A percentile compares a stretch with the other conserved stretches of the same genome.
Conservation (phyloP, 164 flowering plant genomes). For the Tinospora cordifolia region DNA sequence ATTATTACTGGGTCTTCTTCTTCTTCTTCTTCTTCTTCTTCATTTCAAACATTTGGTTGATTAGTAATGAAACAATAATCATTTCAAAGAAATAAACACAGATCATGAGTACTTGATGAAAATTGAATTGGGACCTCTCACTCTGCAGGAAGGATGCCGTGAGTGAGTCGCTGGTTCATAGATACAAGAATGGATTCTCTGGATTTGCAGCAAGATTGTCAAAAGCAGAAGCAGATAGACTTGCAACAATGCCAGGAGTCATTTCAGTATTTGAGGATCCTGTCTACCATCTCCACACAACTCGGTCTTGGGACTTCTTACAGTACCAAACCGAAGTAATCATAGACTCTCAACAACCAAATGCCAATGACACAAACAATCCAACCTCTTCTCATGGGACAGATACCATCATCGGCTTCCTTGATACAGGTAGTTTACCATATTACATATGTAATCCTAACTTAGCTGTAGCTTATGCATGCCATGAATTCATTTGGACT, state of each 20-base stretch:
- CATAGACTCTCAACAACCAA: constrained; percentile 16
- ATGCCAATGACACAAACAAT: not conserved
- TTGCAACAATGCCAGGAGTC: constrained; percentile 35
- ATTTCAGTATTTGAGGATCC: constrained; percentile 54
- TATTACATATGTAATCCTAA: no score
- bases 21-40: no score
- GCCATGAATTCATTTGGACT: no score
- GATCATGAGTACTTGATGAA: no score
- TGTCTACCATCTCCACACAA: constrained; percentile 46
- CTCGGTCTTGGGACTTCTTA: constrained; percentile 58
- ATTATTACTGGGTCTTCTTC: no score
- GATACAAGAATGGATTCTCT: constrained; percentile 41
- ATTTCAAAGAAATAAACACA: no score
- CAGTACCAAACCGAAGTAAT: constrained; percentile 28
- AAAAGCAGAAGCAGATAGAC: constrained; percentile 30
- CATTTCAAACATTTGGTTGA: no score
- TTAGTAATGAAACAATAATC: no score
- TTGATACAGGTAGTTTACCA: constrained; percentile 36
- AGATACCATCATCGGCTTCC: constrained; percentile 43
- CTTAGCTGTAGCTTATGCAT: no score
- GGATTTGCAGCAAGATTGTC: constrained; percentile 53
- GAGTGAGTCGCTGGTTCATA: constrained; percentile 28
- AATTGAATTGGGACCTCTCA: not conserved
- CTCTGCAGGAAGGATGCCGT: constrained; percentile 11
- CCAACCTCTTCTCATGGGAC: not conserved